Conservation (phyloP, 1,139 yeast genomes). For the Candida smagusa region DNA sequence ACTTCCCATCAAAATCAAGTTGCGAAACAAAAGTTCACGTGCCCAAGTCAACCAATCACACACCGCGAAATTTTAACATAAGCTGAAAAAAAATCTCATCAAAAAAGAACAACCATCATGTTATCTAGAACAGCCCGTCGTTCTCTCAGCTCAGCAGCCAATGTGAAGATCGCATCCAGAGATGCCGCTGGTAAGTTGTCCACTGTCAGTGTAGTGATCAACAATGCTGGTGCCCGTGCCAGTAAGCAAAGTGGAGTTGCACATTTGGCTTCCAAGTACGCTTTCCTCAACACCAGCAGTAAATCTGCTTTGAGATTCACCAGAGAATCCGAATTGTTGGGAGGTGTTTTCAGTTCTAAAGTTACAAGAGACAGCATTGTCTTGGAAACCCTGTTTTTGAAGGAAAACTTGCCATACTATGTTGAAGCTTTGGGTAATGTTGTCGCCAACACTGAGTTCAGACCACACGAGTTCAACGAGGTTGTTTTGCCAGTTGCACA, state of each 20-base stretch:
- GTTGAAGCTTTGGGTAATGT: conserved; percentile 84
- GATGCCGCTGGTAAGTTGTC: conserved; percentile 64
- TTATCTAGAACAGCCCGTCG: conserved; percentile 45
- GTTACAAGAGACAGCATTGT: conserved; percentile 84
- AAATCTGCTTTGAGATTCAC: conserved; percentile 91
- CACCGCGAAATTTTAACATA: conserved; percentile 4
- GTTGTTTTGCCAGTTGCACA: conserved; percentile 76
- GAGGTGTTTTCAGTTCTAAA: conserved; percentile 69
- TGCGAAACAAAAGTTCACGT: conserved; percentile 1
- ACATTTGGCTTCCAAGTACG: conserved; percentile 80
- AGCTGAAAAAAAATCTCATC: conserved; percentile 6
- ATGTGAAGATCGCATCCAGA: conserved; percentile 44
- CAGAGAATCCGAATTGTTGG: conserved; percentile 92
- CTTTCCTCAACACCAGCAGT: conserved; percentile 76
- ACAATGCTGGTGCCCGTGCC: conserved; percentile 80
- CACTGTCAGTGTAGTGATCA: conserved; percentile 66
- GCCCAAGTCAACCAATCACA: conserved; percentile 9
- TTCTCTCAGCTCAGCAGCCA: conserved; percentile 43
- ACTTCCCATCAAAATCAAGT: not conserved
- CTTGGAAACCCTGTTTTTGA: conserved; percentile 77
- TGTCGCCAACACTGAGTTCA: conserved; percentile 67
- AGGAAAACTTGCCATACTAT: conserved; percentile 87
- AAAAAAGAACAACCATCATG: conserved; percentile 19
- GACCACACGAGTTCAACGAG: conserved; percentile 80
- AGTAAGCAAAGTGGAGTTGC: conserved; percentile 74